A percentile compares a stretch with the other conserved stretches of the same genome.
Evolutionary conservation across 306 rosid species (phyloP).

Genomic region (Argentina anserina): DNA sequence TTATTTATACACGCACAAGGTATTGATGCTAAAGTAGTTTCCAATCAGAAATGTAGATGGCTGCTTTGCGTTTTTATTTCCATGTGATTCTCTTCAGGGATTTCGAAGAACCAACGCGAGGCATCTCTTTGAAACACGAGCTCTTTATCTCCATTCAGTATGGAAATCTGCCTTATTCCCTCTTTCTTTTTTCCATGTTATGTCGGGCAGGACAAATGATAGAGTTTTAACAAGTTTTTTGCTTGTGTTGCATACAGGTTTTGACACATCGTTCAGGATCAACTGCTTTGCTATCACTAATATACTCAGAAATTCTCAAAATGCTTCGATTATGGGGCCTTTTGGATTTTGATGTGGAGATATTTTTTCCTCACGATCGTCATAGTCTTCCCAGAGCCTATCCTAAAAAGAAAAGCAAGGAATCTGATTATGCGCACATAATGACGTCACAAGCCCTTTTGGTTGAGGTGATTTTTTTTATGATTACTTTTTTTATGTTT

Average conservation of each 20-base stretch:
- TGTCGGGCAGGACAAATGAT: slow-evolving; percentile 9
- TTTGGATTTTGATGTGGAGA: slow-evolving; percentile 84
- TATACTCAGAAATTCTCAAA: slow-evolving; percentile 81
- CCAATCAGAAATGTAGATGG: not conserved
- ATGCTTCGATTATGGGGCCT: slow-evolving; percentile 96
- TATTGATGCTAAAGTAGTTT: slow-evolving; percentile 22
- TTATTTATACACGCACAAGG: slow-evolving; percentile 67
- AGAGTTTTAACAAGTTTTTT: slow-evolving; percentile 22
- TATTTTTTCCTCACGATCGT: slow-evolving; percentile 71
- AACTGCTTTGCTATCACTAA: slow-evolving; percentile 67
- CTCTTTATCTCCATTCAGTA: slow-evolving; percentile 85
- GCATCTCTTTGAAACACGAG: slow-evolving; percentile 52
- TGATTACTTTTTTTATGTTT: not conserved
- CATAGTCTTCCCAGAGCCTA: slow-evolving; percentile 73
- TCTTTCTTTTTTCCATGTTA: not conserved
- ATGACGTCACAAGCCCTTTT: slow-evolving; percentile 71
- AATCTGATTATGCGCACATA: slow-evolving; percentile 80
- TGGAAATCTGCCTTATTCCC: slow-evolving; percentile 14
- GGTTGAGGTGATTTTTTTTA: slow-evolving; percentile 57
- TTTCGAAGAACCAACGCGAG: slow-evolving; percentile 49
- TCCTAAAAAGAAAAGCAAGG: slow-evolving; percentile 80
- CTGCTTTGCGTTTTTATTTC: too few relatives aligned
- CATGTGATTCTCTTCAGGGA: slow-evolving; percentile 51
- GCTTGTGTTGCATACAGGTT: slow-evolving; percentile 51
- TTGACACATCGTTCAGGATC: slow-evolving; percentile 92